Percentiles rank a stretch among this genome's conserved stretches.
Evolutionary conservation across 2,329 filamentous ascomycete genomes (phyloP).

Genomic region (Ophiosphaerella herpotricha): DNA sequence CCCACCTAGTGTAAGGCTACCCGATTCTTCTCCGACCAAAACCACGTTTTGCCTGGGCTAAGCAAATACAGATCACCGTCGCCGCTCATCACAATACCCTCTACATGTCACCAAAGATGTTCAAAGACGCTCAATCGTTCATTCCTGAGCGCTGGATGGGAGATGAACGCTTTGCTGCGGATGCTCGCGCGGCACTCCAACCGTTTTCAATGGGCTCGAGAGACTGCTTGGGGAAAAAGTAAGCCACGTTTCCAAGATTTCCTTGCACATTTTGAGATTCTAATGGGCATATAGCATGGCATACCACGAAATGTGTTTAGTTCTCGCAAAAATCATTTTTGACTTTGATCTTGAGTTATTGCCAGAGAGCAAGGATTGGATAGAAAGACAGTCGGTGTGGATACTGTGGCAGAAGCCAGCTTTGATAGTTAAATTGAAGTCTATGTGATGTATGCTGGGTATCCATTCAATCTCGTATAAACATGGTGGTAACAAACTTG

Average conservation of each 20-base stretch:
- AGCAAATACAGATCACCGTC: slow-evolving; percentile 11
- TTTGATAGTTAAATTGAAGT: slow-evolving; percentile 2
- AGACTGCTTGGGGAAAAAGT: slow-evolving; percentile 36
- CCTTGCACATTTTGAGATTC: not conserved
- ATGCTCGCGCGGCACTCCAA: slow-evolving; percentile 16
- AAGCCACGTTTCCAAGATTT: not conserved
- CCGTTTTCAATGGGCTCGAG: slow-evolving; percentile 26
- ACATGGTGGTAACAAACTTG: too few species aligned
- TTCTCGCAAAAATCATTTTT: slow-evolving; percentile 21
- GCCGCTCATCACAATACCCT: slow-evolving; percentile 7
- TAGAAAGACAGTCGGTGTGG: slow-evolving; percentile 29
- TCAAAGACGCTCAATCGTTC: slow-evolving; percentile 23
- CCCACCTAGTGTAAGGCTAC: slow-evolving; percentile 19
- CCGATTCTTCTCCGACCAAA: not conserved
- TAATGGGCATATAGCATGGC: slow-evolving; percentile 12
- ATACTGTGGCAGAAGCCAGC: slow-evolving; percentile 37
- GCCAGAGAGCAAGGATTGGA: slow-evolving; percentile 5
- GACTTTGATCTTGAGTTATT: slow-evolving; percentile 18
- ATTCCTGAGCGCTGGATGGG: slow-evolving; percentile 38
- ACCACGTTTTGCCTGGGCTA: slow-evolving; percentile 5
- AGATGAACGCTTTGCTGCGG: slow-evolving; percentile 11
- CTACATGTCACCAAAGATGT: slow-evolving; percentile 17
- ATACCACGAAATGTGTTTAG: slow-evolving; percentile 31
- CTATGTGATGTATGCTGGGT: not conserved
- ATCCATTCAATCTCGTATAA: too few species aligned